Evolutionary conservation across 352 stramenopile genomes (phyloP).

Genomic region (Phytopythium vexans): DNA sequence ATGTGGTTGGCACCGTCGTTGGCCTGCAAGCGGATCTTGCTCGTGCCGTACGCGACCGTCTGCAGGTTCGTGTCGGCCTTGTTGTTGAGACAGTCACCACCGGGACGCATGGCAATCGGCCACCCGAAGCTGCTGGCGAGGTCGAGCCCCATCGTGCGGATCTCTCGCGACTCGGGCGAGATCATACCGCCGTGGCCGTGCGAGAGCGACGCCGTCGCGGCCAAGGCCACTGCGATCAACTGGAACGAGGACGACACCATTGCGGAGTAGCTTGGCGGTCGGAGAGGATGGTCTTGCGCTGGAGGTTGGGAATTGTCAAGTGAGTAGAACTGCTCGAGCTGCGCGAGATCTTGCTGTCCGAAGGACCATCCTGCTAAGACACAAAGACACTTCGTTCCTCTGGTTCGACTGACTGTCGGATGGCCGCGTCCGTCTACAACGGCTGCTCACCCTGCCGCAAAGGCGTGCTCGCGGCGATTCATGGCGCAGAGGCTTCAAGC

Average conservation of each 20-base stretch:
- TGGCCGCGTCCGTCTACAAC: too few relatives aligned
- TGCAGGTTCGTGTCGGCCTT: slow-evolving; percentile 28
- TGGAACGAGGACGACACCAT: slow-evolving; percentile 10
- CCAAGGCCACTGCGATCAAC: not conserved
- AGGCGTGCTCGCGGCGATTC: too few relatives aligned
- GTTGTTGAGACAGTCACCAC: slow-evolving; percentile 32
- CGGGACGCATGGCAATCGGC: slow-evolving; percentile 27
- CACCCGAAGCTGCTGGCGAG: slow-evolving; percentile 31
- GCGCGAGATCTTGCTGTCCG: too few relatives aligned
- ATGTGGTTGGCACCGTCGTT: slow-evolving; percentile 43
- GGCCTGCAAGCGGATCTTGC: slow-evolving; percentile 35
- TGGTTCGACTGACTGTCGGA: too few relatives aligned
- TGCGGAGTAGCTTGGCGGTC: not conserved
- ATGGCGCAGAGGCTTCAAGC: too few relatives aligned
- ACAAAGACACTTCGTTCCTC: too few relatives aligned
- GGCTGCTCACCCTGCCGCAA: too few relatives aligned
- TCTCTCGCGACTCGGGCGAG: slow-evolving; percentile 25
- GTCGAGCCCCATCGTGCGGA: slow-evolving; percentile 34
- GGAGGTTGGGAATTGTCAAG: slow-evolving; percentile 8
- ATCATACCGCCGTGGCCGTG: slow-evolving; percentile 32
- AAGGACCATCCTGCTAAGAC: too few relatives aligned
- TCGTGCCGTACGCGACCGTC: slow-evolving; percentile 18
- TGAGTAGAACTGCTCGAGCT: slow-evolving; percentile 3
- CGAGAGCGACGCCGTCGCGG: not conserved
- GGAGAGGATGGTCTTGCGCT: not conserved